Evolutionary conservation across 2,329 filamentous ascomycete genomes (phyloP), one percentile per base, ranked within the genome.

Genomic region (Drechslerella coelobrocha): DNA sequence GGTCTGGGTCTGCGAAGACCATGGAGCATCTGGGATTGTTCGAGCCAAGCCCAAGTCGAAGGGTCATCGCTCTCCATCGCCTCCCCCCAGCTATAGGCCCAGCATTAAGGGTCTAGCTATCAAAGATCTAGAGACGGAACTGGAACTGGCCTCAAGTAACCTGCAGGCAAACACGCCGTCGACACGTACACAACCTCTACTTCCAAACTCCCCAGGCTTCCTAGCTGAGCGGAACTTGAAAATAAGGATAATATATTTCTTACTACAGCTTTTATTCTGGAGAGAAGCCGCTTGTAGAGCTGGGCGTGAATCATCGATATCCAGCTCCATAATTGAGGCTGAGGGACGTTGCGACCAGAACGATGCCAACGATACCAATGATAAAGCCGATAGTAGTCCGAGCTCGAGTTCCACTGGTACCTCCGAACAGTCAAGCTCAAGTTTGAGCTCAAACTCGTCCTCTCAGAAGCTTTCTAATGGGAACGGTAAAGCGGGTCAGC

Each of bases 241-340:
- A 31, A 17, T 43, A 1, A 37, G 17, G 21, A 27, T 27, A 5
- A 63, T 63, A 2, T 26, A 31, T 21, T 14, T 63, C 23, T 26
- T 63, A 12, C 19, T 63, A 21, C 50, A 63, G 23, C 43, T 63
- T n/a, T 56, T 51, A 8, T 24, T 19, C 10, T 63, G 60, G 60
- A 39, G 52, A n/a, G 60, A 63, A 24, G 51, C 29, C 2, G 29
- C 60, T 27, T 23, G 60, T 12, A 54, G 60, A 12, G 10, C 12
- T 1, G 41, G 60, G 6, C 51, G 52, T 1, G 51, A 63, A 50
- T 56, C 60, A 31, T 51, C 43, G 1, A 51, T 51, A 29, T 51
- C 60, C 2, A 56, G 41, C 14, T 12, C 51, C 4, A 43, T 63
- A 10, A 0, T 43, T 14, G 51, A 63, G n/a, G 2, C 19, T 9